phyloP scores from a whole-genome alignment of 2,329 filamentous ascomycete species.

The Colletotrichum plurivorum region DNA sequence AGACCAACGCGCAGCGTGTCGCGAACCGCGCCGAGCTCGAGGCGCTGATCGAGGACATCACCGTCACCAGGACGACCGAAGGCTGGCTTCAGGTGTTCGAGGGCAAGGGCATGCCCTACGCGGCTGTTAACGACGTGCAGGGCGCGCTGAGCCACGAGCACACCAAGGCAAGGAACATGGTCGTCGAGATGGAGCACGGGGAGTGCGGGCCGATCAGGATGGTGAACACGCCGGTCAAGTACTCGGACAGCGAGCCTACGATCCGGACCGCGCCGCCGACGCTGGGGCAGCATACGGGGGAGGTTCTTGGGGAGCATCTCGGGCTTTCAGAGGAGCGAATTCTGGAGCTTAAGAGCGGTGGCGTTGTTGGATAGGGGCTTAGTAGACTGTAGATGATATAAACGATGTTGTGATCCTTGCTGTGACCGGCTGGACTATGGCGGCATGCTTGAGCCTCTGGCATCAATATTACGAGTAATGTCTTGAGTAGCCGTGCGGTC shows the following conservation, averaged over 20 bases:
- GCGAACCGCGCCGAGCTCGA: constrained; percentile 84
- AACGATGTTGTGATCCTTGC: no score
- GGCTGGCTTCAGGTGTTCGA: constrained; percentile 92
- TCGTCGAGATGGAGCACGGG: constrained; percentile 87
- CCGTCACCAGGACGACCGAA: constrained; percentile 81
- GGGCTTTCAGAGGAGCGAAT: constrained; percentile 74
- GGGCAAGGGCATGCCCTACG: constrained; percentile 91
- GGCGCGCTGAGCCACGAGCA: constrained; percentile 87
- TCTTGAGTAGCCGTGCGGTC: no score
- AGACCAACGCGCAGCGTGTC: constrained; percentile 74
- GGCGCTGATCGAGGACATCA: constrained; percentile 81
- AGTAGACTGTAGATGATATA: background rate
- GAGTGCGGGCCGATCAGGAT: constrained; percentile 88
- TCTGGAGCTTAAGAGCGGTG: constrained; percentile 71
- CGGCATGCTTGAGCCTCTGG: no score
- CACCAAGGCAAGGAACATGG: constrained; percentile 88
- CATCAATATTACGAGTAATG: no score
- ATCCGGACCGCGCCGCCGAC: constrained; percentile 86
- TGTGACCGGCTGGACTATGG: no score
- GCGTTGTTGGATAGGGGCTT: constrained; percentile 70
- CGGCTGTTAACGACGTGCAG: constrained; percentile 94
- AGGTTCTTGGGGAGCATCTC: constrained; percentile 77
- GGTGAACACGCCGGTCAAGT: constrained; percentile 96
- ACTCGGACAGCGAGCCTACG: constrained; percentile 83
- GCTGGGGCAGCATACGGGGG: constrained; percentile 88